Percentiles rank a stretch among this genome's conserved stretches.
Evolutionary conservation across 148 eudicot genomes (phyloP).

Genomic region (Chenopodium quinoa): DNA sequence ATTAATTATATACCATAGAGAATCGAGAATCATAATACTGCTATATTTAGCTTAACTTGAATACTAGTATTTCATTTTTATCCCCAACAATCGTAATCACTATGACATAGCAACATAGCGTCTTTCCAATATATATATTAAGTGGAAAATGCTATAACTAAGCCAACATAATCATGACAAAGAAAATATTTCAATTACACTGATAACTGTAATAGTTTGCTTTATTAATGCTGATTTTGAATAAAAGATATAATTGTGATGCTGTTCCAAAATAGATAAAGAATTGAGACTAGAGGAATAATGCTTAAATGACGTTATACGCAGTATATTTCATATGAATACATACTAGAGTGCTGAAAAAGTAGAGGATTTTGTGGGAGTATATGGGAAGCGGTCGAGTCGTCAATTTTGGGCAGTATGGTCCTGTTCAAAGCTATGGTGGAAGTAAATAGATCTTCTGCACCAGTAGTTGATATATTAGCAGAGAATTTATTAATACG

Average conservation of each 20-base stretch:
- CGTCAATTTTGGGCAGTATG: slow-evolving; percentile 27
- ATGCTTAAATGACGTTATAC: not conserved
- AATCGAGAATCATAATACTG: too few relatives aligned
- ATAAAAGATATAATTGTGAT: not conserved
- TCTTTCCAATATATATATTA: not conserved
- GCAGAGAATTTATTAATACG: not conserved
- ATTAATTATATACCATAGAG: not conserved
- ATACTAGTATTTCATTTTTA: too few relatives aligned
- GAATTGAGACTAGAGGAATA: not conserved
- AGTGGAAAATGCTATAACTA: not conserved
- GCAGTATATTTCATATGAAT: not conserved
- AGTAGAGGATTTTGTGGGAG: slow-evolving; percentile 12
- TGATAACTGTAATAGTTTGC: not conserved
- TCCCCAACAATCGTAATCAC: too few relatives aligned
- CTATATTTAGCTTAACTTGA: not conserved
- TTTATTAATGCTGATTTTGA: too few relatives aligned
- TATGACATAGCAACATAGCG: not conserved
- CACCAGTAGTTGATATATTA: slow-evolving; percentile 15
- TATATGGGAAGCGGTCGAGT: slow-evolving; percentile 3
- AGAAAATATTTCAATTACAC: not conserved
- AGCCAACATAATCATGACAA: not conserved
- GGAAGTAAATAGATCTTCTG: slow-evolving; percentile 24
- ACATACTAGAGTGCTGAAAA: not conserved
- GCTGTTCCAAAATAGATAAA: not conserved
- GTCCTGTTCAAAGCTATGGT: slow-evolving; percentile 30